These are phyloP conservation scores for Tricholoma furcatifolium DNA, from an alignment of 768 basidiomycete genomes.

Conservation along the genomic window DNA sequence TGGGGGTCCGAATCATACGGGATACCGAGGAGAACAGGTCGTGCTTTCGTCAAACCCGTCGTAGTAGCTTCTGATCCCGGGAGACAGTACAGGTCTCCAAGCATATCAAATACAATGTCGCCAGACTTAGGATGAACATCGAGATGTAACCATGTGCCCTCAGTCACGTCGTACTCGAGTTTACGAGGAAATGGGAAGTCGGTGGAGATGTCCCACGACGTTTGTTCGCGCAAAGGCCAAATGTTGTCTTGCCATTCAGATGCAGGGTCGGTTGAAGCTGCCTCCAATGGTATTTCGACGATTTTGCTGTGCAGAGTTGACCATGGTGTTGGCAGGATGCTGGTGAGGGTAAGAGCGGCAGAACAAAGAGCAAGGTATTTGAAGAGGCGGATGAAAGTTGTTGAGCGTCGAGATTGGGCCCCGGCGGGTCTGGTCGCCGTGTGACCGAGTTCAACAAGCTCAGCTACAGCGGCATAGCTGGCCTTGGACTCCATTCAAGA, in stretches of 20 bases:
- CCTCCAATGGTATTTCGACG: slow-evolving; percentile 18
- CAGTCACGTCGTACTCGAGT: slow-evolving; percentile 64
- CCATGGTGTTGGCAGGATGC: slow-evolving; percentile 33
- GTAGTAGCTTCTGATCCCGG: slow-evolving; percentile 37
- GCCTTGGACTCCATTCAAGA: slow-evolving; percentile 13
- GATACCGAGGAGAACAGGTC: slow-evolving; percentile 60
- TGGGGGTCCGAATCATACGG: slow-evolving; percentile 73
- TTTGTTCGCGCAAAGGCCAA: slow-evolving; percentile 61
- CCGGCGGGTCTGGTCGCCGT: neutral
- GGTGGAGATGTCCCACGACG: slow-evolving; percentile 74
- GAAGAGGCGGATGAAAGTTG: slow-evolving; percentile 15
- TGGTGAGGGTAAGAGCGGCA: slow-evolving; percentile 31
- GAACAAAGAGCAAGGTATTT: slow-evolving; percentile 28
- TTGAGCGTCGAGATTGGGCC: slow-evolving; percentile 5
- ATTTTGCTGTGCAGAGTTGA: slow-evolving; percentile 22
- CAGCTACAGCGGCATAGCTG: neutral
- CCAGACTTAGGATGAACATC: slow-evolving; percentile 71
- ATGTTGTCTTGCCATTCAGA: slow-evolving; percentile 49
- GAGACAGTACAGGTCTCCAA: slow-evolving; percentile 73
- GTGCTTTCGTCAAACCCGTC: slow-evolving; percentile 37
- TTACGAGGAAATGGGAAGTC: slow-evolving; percentile 69
- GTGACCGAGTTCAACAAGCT: slow-evolving; percentile 6
- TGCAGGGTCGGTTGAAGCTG: slow-evolving; percentile 27
- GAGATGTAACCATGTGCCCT: slow-evolving; percentile 75
- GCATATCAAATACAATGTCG: slow-evolving; percentile 74